Percentiles rank a stretch among this genome's conserved stretches.
Evolutionary conservation across 2,329 filamentous ascomycete species (phyloP).

Genomic region (Claviceps sp.): DNA sequence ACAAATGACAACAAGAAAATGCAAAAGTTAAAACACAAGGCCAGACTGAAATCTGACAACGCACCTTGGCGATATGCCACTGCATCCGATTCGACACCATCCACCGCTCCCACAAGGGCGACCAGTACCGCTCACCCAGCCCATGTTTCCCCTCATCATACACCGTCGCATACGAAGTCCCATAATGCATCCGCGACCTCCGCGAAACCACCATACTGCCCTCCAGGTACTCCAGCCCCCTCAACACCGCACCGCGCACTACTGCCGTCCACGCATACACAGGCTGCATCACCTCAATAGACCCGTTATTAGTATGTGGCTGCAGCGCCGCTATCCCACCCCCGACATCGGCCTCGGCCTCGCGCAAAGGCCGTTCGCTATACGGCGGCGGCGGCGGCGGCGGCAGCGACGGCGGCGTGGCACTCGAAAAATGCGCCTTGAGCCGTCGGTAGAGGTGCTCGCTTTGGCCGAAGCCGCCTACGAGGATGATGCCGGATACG

Average conservation of each 20-base stretch:
- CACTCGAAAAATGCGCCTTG: constrained; percentile 46
- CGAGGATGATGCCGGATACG: constrained; percentile 64
- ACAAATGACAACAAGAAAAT: too few relatives aligned
- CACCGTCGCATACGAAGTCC: constrained; percentile 68
- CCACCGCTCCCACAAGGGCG: constrained; percentile 66
- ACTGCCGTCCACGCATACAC: constrained; percentile 74
- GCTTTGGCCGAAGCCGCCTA: constrained; percentile 71
- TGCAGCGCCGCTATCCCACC: constrained; percentile 21
- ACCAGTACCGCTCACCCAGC: constrained; percentile 65
- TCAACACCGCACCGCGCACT: constrained; percentile 61
- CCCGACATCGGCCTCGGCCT: constrained; percentile 20
- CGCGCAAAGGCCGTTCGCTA: constrained; percentile 57
- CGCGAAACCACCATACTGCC: constrained; percentile 68
- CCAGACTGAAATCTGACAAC: constrained; percentile 10
- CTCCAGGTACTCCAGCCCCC: constrained; percentile 63
- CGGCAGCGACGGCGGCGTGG: constrained; percentile 29
- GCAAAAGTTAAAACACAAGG: neutral
- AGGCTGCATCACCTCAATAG: constrained; percentile 69
- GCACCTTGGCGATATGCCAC: constrained; percentile 69
- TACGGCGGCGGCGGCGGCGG: constrained; percentile 46
- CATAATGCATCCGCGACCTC: constrained; percentile 64
- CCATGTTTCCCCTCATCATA: constrained; percentile 66
- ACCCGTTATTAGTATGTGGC: constrained; percentile 32
- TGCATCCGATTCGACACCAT: constrained; percentile 77
- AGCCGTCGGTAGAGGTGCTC: constrained; percentile 62